Evolutionary conservation across 2,329 filamentous ascomycete species (phyloP), one percentile per base, ranked within the genome.

Genomic region (Colletotrichum sp.): DNA sequence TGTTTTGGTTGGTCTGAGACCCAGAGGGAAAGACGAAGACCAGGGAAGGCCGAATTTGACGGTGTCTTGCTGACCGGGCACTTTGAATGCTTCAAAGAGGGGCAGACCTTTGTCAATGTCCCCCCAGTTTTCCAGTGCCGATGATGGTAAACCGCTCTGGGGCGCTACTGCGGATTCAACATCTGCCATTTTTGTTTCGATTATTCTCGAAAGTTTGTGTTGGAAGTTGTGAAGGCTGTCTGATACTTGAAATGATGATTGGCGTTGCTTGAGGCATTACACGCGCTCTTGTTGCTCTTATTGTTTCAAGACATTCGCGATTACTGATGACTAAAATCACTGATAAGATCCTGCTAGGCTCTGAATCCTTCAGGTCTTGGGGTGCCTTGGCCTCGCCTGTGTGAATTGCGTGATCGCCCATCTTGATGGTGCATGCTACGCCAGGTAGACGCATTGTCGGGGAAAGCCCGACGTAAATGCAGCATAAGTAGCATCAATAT

Each of bases 41-140:
- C 77, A 79, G 9, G 66, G n/a, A 18, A 81, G 74, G 3, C 80
- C 80, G 16, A 82, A 76, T 4, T 49, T 60, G 5, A 44, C 62
- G 5, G 80, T 81, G 30, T 78, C 72, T 34, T 81, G 79, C 30
- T 81, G 80, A 7, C 80, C 79, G 5, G 72, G 75, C n/a, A 81
- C 81, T 3, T 62, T 60, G 30, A 81, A 81, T 0, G 74, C 32
- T 60, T 80, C 60, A 30, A 71, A 57, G 26, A 32, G 36, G 10
- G 15, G 21, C 18, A 26, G 18, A 13, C 15, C 18, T 18, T 34
- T 28, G 16, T 34, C 12, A 9, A 4, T 24, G 8, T n/a, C 9
- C 18, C n/a, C 15, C 39, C 18, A 26, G 8, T 3, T 13, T 15
- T 18, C 30, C 21, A 52, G 28, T 1, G 24, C 32, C 6, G 18